phyloP scores from a whole-genome alignment of 768 basidiomycete species.

The Tulasnella calospora region DNA sequence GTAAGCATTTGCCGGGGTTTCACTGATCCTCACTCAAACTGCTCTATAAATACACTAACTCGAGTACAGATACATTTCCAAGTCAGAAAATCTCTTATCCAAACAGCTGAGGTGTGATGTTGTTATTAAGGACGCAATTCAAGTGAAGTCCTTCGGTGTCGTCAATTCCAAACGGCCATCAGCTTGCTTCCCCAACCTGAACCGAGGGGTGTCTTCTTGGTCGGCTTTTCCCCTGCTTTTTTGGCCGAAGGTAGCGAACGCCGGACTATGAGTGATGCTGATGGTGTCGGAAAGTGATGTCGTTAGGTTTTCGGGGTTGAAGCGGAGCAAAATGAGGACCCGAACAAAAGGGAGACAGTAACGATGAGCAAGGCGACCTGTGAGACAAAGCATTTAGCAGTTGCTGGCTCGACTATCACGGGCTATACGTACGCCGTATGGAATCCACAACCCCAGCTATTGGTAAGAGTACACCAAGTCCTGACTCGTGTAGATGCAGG shows the following conservation, averaged over 20 bases:
- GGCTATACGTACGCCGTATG: background rate
- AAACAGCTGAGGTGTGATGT: background rate
- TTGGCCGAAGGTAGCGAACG: background rate
- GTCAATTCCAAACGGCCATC: background rate
- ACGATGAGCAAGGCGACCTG: background rate
- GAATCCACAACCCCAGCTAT: background rate
- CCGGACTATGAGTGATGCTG: background rate
- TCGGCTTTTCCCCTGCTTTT: background rate
- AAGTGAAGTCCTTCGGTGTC: background rate
- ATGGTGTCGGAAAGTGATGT: conserved; percentile 33
- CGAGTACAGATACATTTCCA: background rate
- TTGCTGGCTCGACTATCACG: background rate
- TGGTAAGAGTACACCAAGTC: background rate
- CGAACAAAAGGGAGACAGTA: background rate
- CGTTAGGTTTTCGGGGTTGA: conserved; percentile 37
- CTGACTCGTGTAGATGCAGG: background rate
- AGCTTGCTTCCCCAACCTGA: background rate
- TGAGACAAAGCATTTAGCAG: background rate
- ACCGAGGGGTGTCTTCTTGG: background rate
- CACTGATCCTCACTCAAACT: background rate
- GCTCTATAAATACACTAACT: background rate
- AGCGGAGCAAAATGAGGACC: background rate
- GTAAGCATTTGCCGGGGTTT: too few relatives aligned
- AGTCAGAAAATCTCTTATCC: background rate
- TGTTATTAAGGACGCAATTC: background rate